Evolutionary conservation across 106 monocot species (phyloP).

Genomic region (Triglochin maritima): DNA sequence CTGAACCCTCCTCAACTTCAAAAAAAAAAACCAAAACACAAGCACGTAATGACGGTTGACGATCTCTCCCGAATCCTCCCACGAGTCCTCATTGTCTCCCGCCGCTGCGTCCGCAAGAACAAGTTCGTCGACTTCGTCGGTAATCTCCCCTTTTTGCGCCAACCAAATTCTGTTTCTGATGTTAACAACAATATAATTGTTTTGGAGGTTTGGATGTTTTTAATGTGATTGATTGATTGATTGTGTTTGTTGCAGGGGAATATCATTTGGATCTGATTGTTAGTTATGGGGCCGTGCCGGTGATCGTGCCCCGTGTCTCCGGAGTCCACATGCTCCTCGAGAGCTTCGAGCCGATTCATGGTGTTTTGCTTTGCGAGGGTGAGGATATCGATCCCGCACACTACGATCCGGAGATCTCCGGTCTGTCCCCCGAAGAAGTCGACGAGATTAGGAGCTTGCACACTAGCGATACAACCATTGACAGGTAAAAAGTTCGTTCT

Average conservation of each 20-base stretch:
- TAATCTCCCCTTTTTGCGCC: conserved; percentile 1
- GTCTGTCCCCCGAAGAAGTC: conserved; percentile 48
- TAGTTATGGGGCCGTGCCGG: conserved; percentile 75
- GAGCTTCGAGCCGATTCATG: conserved; percentile 91
- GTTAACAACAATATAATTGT: no score
- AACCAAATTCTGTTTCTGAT: no score
- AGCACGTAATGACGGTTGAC: conserved; percentile 11
- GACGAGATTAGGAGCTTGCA: conserved; percentile 59
- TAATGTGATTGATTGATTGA: background rate
- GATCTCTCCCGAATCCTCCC: conserved; percentile 66
- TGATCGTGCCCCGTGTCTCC: conserved; percentile 79
- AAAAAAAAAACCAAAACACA: no score
- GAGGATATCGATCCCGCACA: conserved; percentile 86
- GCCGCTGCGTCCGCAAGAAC: conserved; percentile 86
- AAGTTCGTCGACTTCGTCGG: conserved; percentile 98
- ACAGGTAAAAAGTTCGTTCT: conserved; percentile 15
- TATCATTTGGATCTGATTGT: conserved; percentile 92
- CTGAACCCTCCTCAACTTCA: no score
- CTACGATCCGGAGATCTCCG: conserved; percentile 32
- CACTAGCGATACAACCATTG: conserved; percentile 61
- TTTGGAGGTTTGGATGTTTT: no score
- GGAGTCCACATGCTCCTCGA: conserved; percentile 83
- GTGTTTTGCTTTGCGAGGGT: conserved; percentile 92
- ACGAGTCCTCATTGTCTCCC: conserved; percentile 85
- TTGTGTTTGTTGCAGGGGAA: conserved; percentile 36